Conservation (phyloP, 1,139 yeast genomes). For the Saccharomyces uvarum region DNA sequence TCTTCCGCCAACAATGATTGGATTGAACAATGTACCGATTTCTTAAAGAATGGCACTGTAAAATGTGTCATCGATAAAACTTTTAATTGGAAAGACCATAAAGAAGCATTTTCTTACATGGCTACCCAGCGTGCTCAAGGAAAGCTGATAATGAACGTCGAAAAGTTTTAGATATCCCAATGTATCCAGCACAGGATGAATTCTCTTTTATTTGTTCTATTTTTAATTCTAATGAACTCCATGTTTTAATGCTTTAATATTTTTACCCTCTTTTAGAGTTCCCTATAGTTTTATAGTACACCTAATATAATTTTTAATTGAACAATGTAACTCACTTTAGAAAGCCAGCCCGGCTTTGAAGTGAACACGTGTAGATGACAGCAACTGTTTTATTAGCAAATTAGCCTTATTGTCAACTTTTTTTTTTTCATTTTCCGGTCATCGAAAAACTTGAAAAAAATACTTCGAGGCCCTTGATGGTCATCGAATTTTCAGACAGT, state of each 20-base stretch:
- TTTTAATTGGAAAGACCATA: conserved; percentile 45
- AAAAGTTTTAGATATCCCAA: conserved; percentile 26
- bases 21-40: conserved; percentile 34
- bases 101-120: conserved; percentile 46
- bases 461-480: not conserved
- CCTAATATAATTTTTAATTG: not conserved
- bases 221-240: not conserved
- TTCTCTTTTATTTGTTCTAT: not conserved
- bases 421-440: conserved; percentile 18
- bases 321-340: not conserved
- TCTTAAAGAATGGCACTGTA: conserved; percentile 39
- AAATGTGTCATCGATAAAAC: conserved; percentile 46
- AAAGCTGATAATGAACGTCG: conserved; percentile 46
- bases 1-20: conserved; percentile 28
- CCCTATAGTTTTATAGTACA: not conserved
- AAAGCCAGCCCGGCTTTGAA: not conserved
- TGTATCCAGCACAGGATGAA: not conserved
- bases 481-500: not conserved
- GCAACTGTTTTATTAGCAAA: not conserved
- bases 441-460: not conserved
- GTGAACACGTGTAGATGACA: not conserved
- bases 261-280: not conserved
- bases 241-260: not conserved
- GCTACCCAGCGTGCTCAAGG: conserved; percentile 53
- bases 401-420: not conserved